phyloP scores from a whole-genome alignment of 495 filamentous ascomycete species.

The Penicillium coffeae region DNA sequence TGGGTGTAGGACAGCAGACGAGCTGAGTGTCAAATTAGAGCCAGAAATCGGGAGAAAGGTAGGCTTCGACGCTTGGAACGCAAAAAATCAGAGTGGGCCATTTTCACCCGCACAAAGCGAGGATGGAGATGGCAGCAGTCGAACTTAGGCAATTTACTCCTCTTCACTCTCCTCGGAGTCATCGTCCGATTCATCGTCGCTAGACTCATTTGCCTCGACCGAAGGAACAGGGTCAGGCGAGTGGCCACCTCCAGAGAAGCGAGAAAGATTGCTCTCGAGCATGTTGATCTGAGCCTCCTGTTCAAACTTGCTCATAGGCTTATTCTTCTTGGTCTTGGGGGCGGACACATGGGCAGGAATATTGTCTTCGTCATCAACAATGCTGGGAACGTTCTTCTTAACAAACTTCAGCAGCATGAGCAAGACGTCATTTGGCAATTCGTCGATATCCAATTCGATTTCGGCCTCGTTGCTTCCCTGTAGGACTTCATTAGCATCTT shows the following conservation, averaged over 20 bases:
- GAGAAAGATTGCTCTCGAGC: slow-evolving; percentile 57
- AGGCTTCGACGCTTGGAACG: slow-evolving; percentile 27
- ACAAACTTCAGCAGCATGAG: slow-evolving; percentile 73
- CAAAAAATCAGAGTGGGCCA: slow-evolving; percentile 18
- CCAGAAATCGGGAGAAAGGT: slow-evolving; percentile 4
- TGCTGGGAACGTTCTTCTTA: slow-evolving; percentile 58
- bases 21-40: background rate
- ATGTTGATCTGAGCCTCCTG: slow-evolving; percentile 85
- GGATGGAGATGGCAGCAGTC: background rate
- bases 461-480: slow-evolving; percentile 74
- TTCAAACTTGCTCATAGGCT: slow-evolving; percentile 93
- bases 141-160: slow-evolving; percentile 31
- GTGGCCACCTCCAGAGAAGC: slow-evolving; percentile 42
- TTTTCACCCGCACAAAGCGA: slow-evolving; percentile 1
- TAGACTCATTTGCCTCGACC: slow-evolving; percentile 47
- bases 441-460: slow-evolving; percentile 88
- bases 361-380: slow-evolving; percentile 47
- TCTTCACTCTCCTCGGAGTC: slow-evolving; percentile 53
- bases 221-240: slow-evolving; percentile 42
- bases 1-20: background rate
- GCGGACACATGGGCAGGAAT: slow-evolving; percentile 43
- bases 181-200: slow-evolving; percentile 50
- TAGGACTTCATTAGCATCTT: background rate
- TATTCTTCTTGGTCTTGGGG: slow-evolving; percentile 89
- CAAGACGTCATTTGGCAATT: slow-evolving; percentile 69